Evolutionary conservation across 2,329 filamentous ascomycete species (phyloP), one percentile per base, ranked within the genome.

Genomic region (Mycogone perniciosa): DNA sequence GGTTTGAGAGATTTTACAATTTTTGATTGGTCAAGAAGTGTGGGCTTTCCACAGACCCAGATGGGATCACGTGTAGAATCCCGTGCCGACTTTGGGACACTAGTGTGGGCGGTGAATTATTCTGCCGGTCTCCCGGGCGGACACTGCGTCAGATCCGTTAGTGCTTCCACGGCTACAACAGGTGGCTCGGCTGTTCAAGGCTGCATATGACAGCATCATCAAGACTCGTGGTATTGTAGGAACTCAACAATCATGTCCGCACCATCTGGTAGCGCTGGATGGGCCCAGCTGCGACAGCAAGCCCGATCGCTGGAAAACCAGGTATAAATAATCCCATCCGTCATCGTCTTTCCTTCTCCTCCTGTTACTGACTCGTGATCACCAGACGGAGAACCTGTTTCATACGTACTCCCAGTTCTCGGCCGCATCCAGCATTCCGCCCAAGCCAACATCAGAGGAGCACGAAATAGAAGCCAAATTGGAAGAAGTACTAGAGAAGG

Each of bases 211-310:
- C 20, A 20, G 2, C 20, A 31, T 26, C 42, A 50, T 44, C 30
- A 46, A 31, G 9, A 45, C 46, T 29, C 29, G 10, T 13, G 47
- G 13, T 34, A 41, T 20, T 26, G 41, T 30, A 31, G 9, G 8
- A 11, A 50, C 31, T 31, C 27, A 30, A 44, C 38, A 41, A 64
- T 46, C 57, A 84, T 82, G 79, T 72, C 77, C 56, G 65, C 75
- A 58, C 69, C 74, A 52, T 71, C 75, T 42, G 73, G 79, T 57
- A 82, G 71, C 56, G 76, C 80, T 56, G 85, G 90, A 72, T 99
- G 93, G 93, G 85, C 89, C 64, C 90, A 96, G 73, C 79, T 97
- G 60, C 88, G 93, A 62, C 90, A 96, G 68, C 92, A 97, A 72
- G 89, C 90, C 55, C 81, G 93, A 62, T 82, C 84, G 41, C 76